Percentiles rank a stretch among this genome's conserved stretches.
Conservation (phyloP, 495 filamentous ascomycete genomes). For the Podospora pseudoanserina region DNA sequence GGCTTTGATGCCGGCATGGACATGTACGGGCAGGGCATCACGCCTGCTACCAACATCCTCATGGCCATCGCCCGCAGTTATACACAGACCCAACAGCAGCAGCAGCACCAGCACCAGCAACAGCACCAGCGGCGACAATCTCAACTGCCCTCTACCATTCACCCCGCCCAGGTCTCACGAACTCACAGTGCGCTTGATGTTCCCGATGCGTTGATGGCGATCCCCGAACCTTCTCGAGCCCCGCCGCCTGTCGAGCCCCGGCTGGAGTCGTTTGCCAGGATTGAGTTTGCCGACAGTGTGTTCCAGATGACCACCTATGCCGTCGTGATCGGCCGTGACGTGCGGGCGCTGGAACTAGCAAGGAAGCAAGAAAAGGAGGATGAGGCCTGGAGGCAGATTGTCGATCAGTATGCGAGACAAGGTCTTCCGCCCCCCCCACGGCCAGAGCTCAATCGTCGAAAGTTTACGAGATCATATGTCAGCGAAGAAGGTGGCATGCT, state of each 20-base stretch:
- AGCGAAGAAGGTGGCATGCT: slow-evolving; percentile 53
- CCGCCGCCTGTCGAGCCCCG: slow-evolving; percentile 29
- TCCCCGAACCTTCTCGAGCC: slow-evolving; percentile 12
- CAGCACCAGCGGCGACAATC: not conserved
- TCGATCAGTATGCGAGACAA: slow-evolving; percentile 36
- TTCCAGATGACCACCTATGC: slow-evolving; percentile 53
- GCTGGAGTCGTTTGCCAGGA: slow-evolving; percentile 49
- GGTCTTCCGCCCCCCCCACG: slow-evolving; percentile 42
- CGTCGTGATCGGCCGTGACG: slow-evolving; percentile 50
- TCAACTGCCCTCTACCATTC: slow-evolving; percentile 28
- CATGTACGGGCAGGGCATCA: slow-evolving; percentile 17
- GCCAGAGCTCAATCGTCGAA: slow-evolving; percentile 33
- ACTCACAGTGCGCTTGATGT: slow-evolving; percentile 15
- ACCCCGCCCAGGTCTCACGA: slow-evolving; percentile 31
- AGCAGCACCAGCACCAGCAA: not conserved
- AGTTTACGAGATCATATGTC: slow-evolving; percentile 51
- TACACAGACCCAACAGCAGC: not conserved
- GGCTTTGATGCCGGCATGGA: slow-evolving; percentile 14
- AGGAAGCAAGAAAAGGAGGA: slow-evolving; percentile 40
- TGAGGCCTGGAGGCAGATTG: slow-evolving; percentile 35
- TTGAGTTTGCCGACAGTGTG: slow-evolving; percentile 50
- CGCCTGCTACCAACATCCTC: slow-evolving; percentile 18
- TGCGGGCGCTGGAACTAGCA: slow-evolving; percentile 43
- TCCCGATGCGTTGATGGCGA: not conserved
- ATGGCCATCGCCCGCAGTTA: slow-evolving; percentile 24